Percentiles rank a stretch among this genome's conserved stretches.
phyloP scores from a whole-genome alignment of 306 rosid genomes.

The Glycine tomentella region DNA sequence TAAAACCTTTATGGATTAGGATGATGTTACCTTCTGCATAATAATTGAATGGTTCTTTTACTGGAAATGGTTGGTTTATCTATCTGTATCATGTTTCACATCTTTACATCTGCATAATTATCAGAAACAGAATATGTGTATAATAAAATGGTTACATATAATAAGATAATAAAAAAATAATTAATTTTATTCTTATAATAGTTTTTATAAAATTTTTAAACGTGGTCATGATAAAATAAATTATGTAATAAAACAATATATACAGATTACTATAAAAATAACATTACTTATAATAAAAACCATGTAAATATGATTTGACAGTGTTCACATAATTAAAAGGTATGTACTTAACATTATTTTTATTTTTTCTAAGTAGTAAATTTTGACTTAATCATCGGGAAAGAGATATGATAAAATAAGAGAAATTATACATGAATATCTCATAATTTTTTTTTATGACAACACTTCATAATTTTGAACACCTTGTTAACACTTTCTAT shows the following conservation, averaged over 20 bases:
- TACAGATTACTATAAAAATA: neutral
- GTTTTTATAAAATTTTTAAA: neutral
- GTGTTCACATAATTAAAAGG: neutral
- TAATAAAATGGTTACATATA: neutral
- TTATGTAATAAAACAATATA: neutral
- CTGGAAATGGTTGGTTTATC: neutral
- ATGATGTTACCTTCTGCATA: conserved; percentile 6
- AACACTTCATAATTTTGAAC: no score
- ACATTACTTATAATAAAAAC: neutral
- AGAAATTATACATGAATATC: no score
- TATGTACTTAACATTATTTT: no score
- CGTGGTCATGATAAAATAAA: neutral
- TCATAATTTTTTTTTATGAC: no score
- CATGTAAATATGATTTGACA: no score
- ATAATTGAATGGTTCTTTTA: neutral
- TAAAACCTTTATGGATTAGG: neutral
- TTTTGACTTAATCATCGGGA: neutral
- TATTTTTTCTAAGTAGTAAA: neutral
- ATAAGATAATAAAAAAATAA: no score
- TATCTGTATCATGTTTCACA: neutral
- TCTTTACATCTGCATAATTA: conserved; percentile 9
- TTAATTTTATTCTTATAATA: neutral
- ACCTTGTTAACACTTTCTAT: no score
- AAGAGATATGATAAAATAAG: no score
- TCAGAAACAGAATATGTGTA: neutral